Evolutionary conservation across 208 protist species (phyloP).

Genomic region (Leishmania major): DNA sequence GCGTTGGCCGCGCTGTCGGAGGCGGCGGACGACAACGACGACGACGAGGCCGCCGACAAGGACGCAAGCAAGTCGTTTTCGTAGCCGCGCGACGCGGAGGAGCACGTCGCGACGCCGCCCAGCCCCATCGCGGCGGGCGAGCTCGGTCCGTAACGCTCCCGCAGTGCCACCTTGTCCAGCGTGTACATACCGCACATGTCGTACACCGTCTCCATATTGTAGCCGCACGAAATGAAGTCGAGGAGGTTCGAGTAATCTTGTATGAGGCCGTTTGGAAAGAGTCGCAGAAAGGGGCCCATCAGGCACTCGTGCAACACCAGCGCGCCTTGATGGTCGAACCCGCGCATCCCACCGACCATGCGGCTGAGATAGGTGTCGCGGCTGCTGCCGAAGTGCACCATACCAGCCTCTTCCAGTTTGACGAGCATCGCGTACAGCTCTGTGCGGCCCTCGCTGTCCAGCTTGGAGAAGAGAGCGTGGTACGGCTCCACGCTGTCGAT

Average conservation of each 20-base stretch:
- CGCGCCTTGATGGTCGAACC: slow-evolving; percentile 85
- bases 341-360: slow-evolving; percentile 84
- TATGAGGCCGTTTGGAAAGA: slow-evolving; percentile 89
- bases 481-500: slow-evolving; percentile 51
- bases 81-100: slow-evolving; percentile 62
- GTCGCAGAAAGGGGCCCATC: slow-evolving; percentile 74
- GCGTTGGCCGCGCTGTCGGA: slow-evolving; percentile 8
- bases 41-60: slow-evolving; percentile 5
- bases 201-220: slow-evolving; percentile 94
- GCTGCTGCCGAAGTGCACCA: slow-evolving; percentile 86
- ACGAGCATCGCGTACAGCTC: slow-evolving; percentile 84
- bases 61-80: slow-evolving; percentile 28
- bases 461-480: slow-evolving; percentile 50
- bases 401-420: slow-evolving; percentile 70
- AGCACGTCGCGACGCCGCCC: slow-evolving; percentile 82
- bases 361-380: slow-evolving; percentile 78
- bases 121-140: slow-evolving; percentile 83
- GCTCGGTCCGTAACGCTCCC: slow-evolving; percentile 68
- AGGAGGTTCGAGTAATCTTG: slow-evolving; percentile 91
- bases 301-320: slow-evolving; percentile 88
- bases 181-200: slow-evolving; percentile 88
- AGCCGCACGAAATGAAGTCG: slow-evolving; percentile 88
- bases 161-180: slow-evolving; percentile 82
- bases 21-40: neutral
- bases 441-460: slow-evolving; percentile 69